A percentile compares a stretch with the other conserved stretches of the same genome.
phyloP scores from a whole-genome alignment of 2,329 filamentous ascomycete genomes.

The Ophiostoma populinum region DNA sequence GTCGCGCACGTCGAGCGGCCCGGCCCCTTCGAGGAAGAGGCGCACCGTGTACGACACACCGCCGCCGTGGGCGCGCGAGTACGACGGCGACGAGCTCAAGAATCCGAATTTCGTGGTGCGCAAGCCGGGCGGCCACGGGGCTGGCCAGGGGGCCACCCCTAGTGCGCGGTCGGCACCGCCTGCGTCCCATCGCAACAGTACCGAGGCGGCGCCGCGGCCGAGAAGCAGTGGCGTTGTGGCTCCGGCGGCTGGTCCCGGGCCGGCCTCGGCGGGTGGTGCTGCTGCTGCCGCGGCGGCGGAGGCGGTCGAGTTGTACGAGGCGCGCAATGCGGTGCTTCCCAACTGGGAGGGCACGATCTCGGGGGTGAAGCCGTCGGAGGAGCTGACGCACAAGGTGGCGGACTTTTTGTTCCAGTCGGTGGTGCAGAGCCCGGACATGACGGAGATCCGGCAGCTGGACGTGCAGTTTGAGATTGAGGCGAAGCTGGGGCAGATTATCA shows the following conservation, averaged over 20 bases:
- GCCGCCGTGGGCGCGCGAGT: background rate
- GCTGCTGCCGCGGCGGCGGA: slow-evolving; percentile 12
- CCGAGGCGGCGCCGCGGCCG: slow-evolving; percentile 10
- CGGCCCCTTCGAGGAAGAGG: too few species aligned
- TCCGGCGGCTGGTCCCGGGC: slow-evolving; percentile 10
- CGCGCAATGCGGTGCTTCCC: slow-evolving; percentile 22
- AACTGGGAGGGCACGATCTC: slow-evolving; percentile 53
- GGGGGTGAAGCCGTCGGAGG: slow-evolving; percentile 52
- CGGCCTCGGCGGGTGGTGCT: slow-evolving; percentile 12
- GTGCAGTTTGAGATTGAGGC: slow-evolving; percentile 86
- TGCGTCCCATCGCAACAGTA: slow-evolving; percentile 17
- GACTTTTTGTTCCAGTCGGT: slow-evolving; percentile 66
- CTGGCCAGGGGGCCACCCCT: background rate
- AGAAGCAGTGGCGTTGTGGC: slow-evolving; percentile 13
- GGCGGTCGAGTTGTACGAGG: too few species aligned
- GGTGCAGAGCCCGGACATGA: slow-evolving; percentile 46
- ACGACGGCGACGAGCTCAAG: background rate
- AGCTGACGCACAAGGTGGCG: slow-evolving; percentile 57
- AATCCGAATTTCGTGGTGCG: slow-evolving; percentile 1
- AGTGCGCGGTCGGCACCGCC: too few species aligned
- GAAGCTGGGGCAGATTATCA: slow-evolving; percentile 70
- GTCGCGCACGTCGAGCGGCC: too few species aligned
- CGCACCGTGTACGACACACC: background rate
- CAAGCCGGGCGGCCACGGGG: background rate
- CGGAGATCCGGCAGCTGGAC: slow-evolving; percentile 42